Evolutionary conservation across 352 stramenopile species (phyloP).

Genomic region (Albugo laibachii): DNA sequence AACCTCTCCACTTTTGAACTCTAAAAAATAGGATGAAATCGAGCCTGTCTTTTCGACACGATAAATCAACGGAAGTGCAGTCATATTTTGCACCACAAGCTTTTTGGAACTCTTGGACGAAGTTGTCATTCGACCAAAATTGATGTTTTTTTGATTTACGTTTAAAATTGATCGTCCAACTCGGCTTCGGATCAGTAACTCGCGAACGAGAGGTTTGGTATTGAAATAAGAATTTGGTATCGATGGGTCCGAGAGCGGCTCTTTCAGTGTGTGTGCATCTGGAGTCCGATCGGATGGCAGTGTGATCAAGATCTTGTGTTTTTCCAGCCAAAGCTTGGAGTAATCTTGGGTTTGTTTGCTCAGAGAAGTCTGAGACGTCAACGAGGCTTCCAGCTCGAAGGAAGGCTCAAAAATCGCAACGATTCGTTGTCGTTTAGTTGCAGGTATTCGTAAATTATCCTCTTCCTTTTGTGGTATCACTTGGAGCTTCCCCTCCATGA

Average conservation of each 20-base stretch:
- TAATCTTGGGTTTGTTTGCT: conserved; percentile 17
- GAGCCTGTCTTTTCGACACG: conserved; percentile 78
- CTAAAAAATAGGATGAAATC: conserved; percentile 78
- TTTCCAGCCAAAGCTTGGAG: conserved; percentile 55
- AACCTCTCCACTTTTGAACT: conserved; percentile 76
- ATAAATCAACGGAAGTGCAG: conserved; percentile 63
- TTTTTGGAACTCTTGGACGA: conserved; percentile 75
- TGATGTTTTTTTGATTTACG: conserved; percentile 85
- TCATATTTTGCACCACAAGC: conserved; percentile 76
- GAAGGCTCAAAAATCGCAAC: conserved; percentile 55
- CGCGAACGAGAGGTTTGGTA: conserved; percentile 22
- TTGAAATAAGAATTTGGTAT: neutral
- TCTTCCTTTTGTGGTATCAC: conserved; percentile 45
- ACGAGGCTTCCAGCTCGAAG: conserved; percentile 5
- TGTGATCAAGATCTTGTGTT: conserved; percentile 78
- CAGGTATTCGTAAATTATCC: conserved; percentile 49
- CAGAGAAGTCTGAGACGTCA: no score
- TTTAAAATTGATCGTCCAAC: conserved; percentile 77
- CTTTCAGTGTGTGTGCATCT: neutral
- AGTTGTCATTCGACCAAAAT: conserved; percentile 73
- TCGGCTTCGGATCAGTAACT: conserved; percentile 65
- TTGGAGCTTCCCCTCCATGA: conserved; percentile 50
- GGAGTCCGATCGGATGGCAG: conserved; percentile 19
- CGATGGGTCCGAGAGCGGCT: conserved; percentile 39
- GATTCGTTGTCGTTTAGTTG: conserved; percentile 59